Evolutionary conservation across 139 green algal species (phyloP).

Genomic region (Coelastrella sp.): DNA sequence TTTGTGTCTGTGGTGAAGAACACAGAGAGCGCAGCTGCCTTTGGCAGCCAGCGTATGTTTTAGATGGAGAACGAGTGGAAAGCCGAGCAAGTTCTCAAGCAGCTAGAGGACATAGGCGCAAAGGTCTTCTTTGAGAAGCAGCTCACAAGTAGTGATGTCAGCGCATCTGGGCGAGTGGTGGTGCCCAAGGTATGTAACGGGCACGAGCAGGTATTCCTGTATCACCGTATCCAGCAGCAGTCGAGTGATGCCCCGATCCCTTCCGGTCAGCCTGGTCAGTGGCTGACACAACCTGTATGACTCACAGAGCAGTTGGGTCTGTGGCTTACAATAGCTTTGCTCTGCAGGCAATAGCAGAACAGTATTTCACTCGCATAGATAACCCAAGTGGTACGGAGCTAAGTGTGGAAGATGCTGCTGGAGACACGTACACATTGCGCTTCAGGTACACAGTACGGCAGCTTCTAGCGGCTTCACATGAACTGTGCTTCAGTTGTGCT

Average conservation of each 20-base stretch:
- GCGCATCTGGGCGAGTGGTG: conserved; percentile 71
- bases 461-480: neutral
- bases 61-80: conserved; percentile 32
- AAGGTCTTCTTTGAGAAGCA: conserved; percentile 79
- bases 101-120: conserved; percentile 61
- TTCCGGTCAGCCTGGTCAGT: neutral
- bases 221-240: no score
- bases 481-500: no score
- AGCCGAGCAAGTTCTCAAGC: conserved; percentile 33
- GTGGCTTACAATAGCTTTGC: neutral
- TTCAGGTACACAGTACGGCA: conserved; percentile 55
- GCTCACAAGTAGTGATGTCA: conserved; percentile 72
- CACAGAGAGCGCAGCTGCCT: neutral
- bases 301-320: conserved; percentile 20
- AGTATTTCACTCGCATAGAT: conserved; percentile 73
- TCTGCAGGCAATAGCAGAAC: conserved; percentile 68
- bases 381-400: conserved; percentile 63
- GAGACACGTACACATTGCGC: conserved; percentile 68
- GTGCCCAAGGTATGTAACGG: conserved; percentile 72
- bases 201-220: neutral
- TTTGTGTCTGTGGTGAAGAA: neutral
- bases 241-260: no score
- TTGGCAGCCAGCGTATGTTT: neutral
- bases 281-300: neutral
- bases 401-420: conserved; percentile 62